A percentile compares a stretch with the other conserved stretches of the same genome.
Conservation (phyloP, 2,329 filamentous ascomycete species). For the Stagonosporopsis chrysanthemi region DNA sequence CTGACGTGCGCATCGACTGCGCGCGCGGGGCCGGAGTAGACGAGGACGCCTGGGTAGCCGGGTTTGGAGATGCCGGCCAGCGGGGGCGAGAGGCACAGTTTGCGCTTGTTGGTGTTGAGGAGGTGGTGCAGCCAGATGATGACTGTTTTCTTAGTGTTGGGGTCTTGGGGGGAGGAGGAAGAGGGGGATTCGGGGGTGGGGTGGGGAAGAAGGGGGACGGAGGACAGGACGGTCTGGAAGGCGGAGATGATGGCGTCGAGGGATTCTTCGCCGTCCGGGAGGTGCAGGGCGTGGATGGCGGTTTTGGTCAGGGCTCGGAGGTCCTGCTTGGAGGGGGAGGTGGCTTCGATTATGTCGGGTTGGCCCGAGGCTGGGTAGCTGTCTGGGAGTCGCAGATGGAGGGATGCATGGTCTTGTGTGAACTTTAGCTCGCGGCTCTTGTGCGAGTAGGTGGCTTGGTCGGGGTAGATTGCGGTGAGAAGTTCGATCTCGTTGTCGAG, state of each 20-base stretch:
- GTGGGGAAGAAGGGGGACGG: neutral
- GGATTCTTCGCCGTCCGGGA: conserved; percentile 52
- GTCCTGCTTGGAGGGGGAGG: conserved; percentile 46
- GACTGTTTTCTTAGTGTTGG: conserved; percentile 41
- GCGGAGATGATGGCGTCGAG: conserved; percentile 52
- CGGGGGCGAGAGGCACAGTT: conserved; percentile 50
- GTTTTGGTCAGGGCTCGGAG: conserved; percentile 44
- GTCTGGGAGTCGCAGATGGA: conserved; percentile 51
- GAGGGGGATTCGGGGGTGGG: neutral
- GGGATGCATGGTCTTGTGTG: conserved; percentile 31
- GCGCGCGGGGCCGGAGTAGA: conserved; percentile 51
- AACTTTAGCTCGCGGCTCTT: conserved; percentile 52
- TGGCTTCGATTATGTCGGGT: conserved; percentile 52
- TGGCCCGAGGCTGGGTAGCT: conserved; percentile 47
- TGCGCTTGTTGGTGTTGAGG: conserved; percentile 56
- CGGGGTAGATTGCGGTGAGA: conserved; percentile 56
- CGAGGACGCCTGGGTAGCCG: conserved; percentile 55
- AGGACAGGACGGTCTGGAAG: conserved; percentile 45
- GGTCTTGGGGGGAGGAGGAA: conserved; percentile 2
- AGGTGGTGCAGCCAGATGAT: conserved; percentile 58
- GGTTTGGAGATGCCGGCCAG: conserved; percentile 57
- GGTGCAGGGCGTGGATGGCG: conserved; percentile 32
- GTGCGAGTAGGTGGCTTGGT: conserved; percentile 45
- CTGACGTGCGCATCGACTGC: conserved; percentile 53
- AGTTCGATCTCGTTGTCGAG: conserved; percentile 51